phyloP scores from a whole-genome alignment of 2,329 filamentous ascomycete genomes.

The Fusarium sacchari region DNA sequence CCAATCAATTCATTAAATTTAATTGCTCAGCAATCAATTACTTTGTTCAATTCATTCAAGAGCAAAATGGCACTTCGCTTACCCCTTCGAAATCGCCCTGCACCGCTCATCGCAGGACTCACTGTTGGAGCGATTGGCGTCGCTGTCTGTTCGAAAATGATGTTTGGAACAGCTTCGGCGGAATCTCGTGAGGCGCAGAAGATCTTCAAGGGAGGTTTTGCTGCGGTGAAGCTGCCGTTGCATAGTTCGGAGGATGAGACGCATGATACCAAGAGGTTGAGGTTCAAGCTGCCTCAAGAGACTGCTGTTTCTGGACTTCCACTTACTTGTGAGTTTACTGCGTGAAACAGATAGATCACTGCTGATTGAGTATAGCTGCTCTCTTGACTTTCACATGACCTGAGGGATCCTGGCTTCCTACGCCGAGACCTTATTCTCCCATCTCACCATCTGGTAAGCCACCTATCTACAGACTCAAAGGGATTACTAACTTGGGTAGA shows the following conservation, averaged over 20 bases:
- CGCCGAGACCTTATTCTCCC: constrained; percentile 74
- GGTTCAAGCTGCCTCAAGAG: constrained; percentile 63
- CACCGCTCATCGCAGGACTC: constrained; percentile 37
- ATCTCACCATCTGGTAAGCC: constrained; percentile 46
- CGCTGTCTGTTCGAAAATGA: constrained; percentile 33
- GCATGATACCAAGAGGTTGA: constrained; percentile 67
- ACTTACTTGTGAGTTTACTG: constrained; percentile 55
- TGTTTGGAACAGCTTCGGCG: constrained; percentile 36
- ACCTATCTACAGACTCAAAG: too few species aligned
- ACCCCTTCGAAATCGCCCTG: constrained; percentile 29
- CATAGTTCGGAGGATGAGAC: constrained; percentile 64
- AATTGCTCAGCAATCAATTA: fast-evolving
- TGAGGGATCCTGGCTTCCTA: constrained; percentile 65
- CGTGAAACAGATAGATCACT: fast-evolving
- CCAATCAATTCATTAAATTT: fast-evolving
- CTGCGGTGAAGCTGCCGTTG: constrained; percentile 59
- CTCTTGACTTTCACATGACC: constrained; percentile 71
- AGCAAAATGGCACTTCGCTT: constrained; percentile 26
- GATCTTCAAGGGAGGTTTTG: constrained; percentile 50
- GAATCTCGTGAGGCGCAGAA: constrained; percentile 27
- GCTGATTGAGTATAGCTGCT: constrained; percentile 52
- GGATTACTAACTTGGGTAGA: constrained; percentile 44
- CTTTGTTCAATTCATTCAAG: background rate
- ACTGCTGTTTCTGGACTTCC: constrained; percentile 59
- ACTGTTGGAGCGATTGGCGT: constrained; percentile 29